phyloP scores from a whole-genome alignment of 305 asterid species.

The Fraxinus dipetala region DNA sequence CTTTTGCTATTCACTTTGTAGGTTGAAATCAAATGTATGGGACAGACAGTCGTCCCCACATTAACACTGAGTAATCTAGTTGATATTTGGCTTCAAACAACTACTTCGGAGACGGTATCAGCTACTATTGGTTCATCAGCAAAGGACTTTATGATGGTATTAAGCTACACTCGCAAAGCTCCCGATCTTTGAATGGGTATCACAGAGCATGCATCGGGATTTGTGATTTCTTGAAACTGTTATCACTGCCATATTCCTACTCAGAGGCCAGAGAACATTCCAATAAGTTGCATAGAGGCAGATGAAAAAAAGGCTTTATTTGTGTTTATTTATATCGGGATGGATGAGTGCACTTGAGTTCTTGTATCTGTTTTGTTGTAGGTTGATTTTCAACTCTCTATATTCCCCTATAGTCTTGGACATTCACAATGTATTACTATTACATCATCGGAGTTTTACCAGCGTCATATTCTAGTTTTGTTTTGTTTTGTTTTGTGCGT shows the following conservation, averaged over 20 bases:
- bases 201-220: neutral
- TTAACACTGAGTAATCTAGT: conserved; percentile 57
- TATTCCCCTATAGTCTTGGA: neutral
- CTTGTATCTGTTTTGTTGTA: conserved; percentile 5
- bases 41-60: conserved; percentile 62
- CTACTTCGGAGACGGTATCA: conserved; percentile 49
- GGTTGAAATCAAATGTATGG: conserved; percentile 91
- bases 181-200: conserved; percentile 28
- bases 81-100: conserved; percentile 71
- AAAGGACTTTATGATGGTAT: conserved; percentile 79
- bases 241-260: neutral
- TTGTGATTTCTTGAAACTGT: neutral
- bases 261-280: neutral
- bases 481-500: neutral
- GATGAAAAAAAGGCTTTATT: neutral
- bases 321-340: neutral
- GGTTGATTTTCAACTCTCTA: neutral
- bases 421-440: neutral
- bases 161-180: conserved; percentile 58
- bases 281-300: neutral
- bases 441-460: too few species aligned
- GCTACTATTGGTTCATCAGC: conserved; percentile 81
- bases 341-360: neutral
- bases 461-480: neutral
- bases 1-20: conserved; percentile 27